Conservation (phyloP, 2,329 filamentous ascomycete species). For the Amphichorda felina region DNA sequence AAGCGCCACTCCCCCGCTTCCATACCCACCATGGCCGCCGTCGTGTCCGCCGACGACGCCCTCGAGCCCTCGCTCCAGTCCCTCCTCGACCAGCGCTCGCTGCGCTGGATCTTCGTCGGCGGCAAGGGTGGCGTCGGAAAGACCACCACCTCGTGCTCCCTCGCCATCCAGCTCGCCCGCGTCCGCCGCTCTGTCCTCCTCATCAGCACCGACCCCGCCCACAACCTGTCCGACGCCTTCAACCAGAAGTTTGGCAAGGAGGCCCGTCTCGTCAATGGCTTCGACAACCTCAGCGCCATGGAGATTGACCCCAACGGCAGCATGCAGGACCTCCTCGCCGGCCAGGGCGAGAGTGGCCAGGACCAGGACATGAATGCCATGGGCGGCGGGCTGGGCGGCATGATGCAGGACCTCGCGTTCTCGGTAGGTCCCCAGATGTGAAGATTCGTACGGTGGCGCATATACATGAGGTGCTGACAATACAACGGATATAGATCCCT, state of each 20-base stretch:
- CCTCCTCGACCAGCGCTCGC: constrained; percentile 86
- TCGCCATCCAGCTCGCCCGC: constrained; percentile 93
- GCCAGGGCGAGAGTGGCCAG: constrained; percentile 61
- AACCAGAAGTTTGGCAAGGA: constrained; percentile 99
- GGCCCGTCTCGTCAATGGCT: constrained; percentile 82
- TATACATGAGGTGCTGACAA: neutral
- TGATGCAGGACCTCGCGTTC: constrained; percentile 98
- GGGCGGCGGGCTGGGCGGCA: constrained; percentile 68
- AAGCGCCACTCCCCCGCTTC: neutral
- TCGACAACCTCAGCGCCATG: constrained; percentile 92
- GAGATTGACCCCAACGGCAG: constrained; percentile 98
- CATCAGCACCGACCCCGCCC: constrained; percentile 95
- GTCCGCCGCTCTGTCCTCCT: constrained; percentile 91
- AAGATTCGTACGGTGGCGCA: neutral
- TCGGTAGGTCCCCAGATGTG: constrained; percentile 45
- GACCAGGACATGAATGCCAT: constrained; percentile 45
- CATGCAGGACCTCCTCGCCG: constrained; percentile 85
- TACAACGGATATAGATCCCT: constrained; percentile 56
- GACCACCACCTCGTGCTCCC: constrained; percentile 97
- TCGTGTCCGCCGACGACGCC: constrained; percentile 47
- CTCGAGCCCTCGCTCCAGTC: constrained; percentile 90
- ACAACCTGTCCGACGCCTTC: constrained; percentile 97
- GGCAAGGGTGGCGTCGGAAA: constrained; percentile 98
- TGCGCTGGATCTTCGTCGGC: constrained; percentile 98
- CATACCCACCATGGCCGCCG: constrained; percentile 12